Evolutionary conservation across 1,139 yeast species (phyloP).

Genomic region (Geotrichum histeridarum): DNA sequence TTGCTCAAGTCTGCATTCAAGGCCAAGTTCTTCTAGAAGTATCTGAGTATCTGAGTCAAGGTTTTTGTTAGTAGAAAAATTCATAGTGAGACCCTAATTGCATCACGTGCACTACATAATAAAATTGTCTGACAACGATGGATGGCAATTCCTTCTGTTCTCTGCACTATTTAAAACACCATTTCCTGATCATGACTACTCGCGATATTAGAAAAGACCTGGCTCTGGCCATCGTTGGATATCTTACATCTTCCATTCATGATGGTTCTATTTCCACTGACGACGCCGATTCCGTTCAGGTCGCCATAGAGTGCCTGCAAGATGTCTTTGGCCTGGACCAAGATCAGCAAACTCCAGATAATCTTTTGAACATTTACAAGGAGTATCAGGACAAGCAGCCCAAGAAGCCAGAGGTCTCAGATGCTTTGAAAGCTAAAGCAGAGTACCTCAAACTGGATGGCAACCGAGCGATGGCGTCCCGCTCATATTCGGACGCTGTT

Average conservation of each 20-base stretch:
- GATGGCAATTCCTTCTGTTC: not conserved
- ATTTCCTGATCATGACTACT: slow-evolving; percentile 3
- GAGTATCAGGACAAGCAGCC: slow-evolving; percentile 28
- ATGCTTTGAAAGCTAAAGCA: slow-evolving; percentile 58
- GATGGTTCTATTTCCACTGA: slow-evolving; percentile 70
- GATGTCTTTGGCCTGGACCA: slow-evolving; percentile 72
- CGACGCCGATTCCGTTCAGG: slow-evolving; percentile 82
- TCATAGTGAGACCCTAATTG: too few species aligned
- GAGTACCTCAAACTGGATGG: slow-evolving; percentile 85
- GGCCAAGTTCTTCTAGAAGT: slow-evolving; percentile 29
- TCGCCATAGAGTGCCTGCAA: slow-evolving; percentile 86
- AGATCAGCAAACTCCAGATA: slow-evolving; percentile 47
- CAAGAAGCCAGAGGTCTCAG: slow-evolving; percentile 38
- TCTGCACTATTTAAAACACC: not conserved
- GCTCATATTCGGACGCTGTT: slow-evolving; percentile 65
- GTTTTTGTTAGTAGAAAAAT: not conserved
- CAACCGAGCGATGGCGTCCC: slow-evolving; percentile 82
- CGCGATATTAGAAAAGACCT: slow-evolving; percentile 50
- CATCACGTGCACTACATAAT: too few species aligned
- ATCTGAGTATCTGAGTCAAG: too few species aligned
- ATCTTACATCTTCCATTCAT: slow-evolving; percentile 55
- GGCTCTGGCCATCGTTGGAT: slow-evolving; percentile 70
- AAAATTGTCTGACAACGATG: too few species aligned
- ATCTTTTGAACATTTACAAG: slow-evolving; percentile 30
- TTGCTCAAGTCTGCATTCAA: slow-evolving; percentile 32